Percentiles rank a stretch among this genome's conserved stretches.
phyloP scores from a whole-genome alignment of 768 basidiomycete species.

The Coprinopsis strossmayeri region DNA sequence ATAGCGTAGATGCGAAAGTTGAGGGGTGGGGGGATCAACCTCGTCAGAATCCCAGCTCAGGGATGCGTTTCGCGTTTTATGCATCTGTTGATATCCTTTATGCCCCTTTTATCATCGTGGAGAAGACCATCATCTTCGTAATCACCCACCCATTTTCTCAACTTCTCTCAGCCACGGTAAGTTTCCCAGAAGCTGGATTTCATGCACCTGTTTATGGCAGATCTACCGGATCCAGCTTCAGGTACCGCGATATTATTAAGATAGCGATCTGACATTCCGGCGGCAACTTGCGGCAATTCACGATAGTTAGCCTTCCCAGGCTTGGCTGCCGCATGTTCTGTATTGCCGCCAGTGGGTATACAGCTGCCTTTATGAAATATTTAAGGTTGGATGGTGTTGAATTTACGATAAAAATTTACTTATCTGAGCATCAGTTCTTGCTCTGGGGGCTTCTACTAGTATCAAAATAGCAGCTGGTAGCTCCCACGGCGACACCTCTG shows the following conservation, averaged over 20 bases:
- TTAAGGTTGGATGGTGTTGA: no score
- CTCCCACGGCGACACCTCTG: no score
- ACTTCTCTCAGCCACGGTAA: no score
- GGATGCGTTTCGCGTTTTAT: neutral
- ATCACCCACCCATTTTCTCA: no score
- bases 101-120: neutral
- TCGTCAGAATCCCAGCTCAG: neutral
- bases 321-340: no score
- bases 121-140: neutral
- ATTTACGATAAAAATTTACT: no score
- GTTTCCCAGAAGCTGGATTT: neutral
- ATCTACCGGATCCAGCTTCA: neutral
- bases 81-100: neutral
- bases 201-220: neutral
- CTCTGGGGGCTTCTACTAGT: no score
- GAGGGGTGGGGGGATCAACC: neutral
- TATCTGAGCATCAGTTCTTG: no score
- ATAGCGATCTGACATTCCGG: neutral
- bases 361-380: no score
- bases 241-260: neutral
- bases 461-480: no score
- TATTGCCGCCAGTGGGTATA: no score
- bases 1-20: neutral
- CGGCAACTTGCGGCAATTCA: neutral
- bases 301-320: no score